Evolutionary conservation across 257 asterid genomes (phyloP), one percentile per base, ranked within the genome.

Genomic region (Prunella vulgaris): DNA sequence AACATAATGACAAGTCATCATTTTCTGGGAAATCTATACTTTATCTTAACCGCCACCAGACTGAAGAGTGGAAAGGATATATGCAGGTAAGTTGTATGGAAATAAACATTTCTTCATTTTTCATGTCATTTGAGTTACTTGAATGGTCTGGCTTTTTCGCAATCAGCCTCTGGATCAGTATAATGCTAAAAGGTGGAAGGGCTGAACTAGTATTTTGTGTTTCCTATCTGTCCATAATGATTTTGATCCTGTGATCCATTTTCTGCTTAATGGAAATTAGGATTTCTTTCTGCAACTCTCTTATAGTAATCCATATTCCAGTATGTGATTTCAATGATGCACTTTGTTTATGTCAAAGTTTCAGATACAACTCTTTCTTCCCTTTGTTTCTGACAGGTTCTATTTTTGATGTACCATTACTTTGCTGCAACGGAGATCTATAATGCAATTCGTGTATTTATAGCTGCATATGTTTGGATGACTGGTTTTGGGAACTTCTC

Each of bases 51-150:
- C 95, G 99, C 70, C 96, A 90, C 84, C 99, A 93, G 85, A 93
- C 99, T 54, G 99, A 93, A 84, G 99, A 93, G 82, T 93, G 99
- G 97, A 93, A 88, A 83, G 99, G 99, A 80, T 93, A 96, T 95
- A 93, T 93, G 99, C 99, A 93, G 96, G 99, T 83, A 84, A 78
- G 92, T 72, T 70, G 17, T 74, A 51, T 64, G 74, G 14, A 52
- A 25, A 63, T 49, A 14, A 52, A 48, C 46, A 56, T 44, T 69
- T 42, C 12, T 60, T 57, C 12, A 28, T 25, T 21, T 28, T 71
- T 33, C 35, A 35, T 20, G 51, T 51, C 17, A 52, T 67, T 64
- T 66, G 18, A 59, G 54, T 25, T 15, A 32, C 64, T 54, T 62
- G 21, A 58, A 62, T 63, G 49, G 44, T 49, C 48, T 68, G 44